Evolutionary conservation across 2,329 filamentous ascomycete genomes (phyloP).

Genomic region (Rosellinia necatrix): DNA sequence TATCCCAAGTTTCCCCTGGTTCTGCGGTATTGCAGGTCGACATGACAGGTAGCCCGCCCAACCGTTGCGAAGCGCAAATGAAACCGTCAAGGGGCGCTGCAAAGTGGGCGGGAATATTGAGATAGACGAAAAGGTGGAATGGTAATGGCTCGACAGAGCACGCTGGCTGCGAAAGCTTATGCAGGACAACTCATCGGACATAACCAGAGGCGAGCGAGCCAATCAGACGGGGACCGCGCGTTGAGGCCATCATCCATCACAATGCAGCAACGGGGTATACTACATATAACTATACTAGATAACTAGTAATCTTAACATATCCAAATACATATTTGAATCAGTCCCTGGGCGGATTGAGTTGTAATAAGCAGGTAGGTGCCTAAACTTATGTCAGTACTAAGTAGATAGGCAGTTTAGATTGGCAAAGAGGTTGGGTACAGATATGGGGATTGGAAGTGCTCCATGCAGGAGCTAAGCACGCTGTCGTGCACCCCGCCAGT

Average conservation of each 20-base stretch:
- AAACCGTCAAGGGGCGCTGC: conserved; percentile 29
- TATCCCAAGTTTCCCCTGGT: conserved; percentile 4
- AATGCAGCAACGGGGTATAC: too few species aligned
- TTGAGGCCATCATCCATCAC: conserved; percentile 34
- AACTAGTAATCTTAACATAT: too few species aligned
- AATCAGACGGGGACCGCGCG: conserved; percentile 19
- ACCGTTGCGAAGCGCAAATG: conserved; percentile 34
- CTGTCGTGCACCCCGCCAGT: conserved; percentile 8
- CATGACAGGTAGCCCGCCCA: conserved; percentile 30
- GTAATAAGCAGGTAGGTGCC: too few species aligned
- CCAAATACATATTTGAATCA: too few species aligned
- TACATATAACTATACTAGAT: background rate
- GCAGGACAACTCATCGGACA: conserved; percentile 39
- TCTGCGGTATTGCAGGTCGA: conserved; percentile 3
- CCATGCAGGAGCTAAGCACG: background rate
- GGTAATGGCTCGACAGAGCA: conserved; percentile 31
- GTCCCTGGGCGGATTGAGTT: too few species aligned
- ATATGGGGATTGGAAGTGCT: conserved; percentile 3
- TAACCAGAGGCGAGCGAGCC: conserved; percentile 24
- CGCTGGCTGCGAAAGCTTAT: conserved; percentile 30
- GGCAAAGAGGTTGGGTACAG: background rate
- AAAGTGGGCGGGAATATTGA: conserved; percentile 32
- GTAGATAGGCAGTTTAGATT: too few species aligned
- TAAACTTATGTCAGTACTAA: too few species aligned
- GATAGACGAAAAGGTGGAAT: conserved; percentile 29